A percentile compares a stretch with the other conserved stretches of the same genome.
These are phyloP conservation scores for Citrullus mucosospermus DNA, from an alignment of 306 rosid species.

Conservation along the genomic window DNA sequence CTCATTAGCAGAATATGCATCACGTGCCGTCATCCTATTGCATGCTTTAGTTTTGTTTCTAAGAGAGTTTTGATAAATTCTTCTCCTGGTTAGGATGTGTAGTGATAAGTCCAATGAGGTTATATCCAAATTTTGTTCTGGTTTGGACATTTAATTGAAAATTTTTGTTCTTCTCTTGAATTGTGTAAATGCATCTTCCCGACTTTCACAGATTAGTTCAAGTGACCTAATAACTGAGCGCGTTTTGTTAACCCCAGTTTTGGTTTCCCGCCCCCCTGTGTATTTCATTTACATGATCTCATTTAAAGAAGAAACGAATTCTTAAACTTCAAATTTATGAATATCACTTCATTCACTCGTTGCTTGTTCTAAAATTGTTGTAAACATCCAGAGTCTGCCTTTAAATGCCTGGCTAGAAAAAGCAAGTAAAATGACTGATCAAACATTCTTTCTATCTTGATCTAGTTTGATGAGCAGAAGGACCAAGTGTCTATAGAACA, in stretches of 20 bases:
- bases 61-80: neutral
- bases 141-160: neutral
- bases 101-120: neutral
- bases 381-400: neutral
- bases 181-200: neutral
- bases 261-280: neutral
- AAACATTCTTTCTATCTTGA: constrained; percentile 5
- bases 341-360: neutral
- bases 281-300: neutral
- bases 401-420: neutral
- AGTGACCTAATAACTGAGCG: neutral
- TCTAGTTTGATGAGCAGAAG: constrained; percentile 88
- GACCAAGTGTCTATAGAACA: constrained; percentile 83
- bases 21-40: neutral
- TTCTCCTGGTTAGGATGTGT: neutral
- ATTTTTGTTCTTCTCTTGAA: neutral
- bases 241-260: neutral
- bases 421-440: neutral
- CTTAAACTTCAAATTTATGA: neutral
- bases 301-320: neutral
- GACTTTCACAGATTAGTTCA: neutral
- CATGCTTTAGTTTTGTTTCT: neutral
- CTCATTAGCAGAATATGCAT: neutral
- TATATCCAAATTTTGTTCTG: neutral
- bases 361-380: neutral